These are phyloP conservation scores for Cicer chorassanicum DNA, from an alignment of 306 rosid species.

Conservation along the genomic window DNA sequence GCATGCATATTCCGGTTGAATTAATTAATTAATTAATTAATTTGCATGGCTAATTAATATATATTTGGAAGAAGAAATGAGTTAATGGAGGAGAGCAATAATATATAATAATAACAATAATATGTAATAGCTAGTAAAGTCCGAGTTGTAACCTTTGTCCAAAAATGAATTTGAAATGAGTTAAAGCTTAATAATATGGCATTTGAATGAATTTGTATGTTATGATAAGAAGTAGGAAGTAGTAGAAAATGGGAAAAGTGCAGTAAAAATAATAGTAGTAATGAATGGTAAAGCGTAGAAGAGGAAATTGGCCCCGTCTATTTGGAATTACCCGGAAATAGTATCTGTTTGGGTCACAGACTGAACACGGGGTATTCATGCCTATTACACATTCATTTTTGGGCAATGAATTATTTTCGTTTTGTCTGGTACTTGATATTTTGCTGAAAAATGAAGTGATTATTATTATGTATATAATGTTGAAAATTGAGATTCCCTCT, in stretches of 20 bases:
- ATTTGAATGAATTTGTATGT: not conserved
- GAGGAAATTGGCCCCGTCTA: conserved; percentile 35
- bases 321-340: conserved; percentile 62
- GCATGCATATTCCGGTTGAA: conserved; percentile 34
- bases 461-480: conserved; percentile 1
- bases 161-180: conserved; percentile 30
- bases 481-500: not conserved
- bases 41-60: conserved; percentile 47
- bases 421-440: conserved; percentile 59
- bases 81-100: conserved; percentile 40
- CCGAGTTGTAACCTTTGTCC: conserved; percentile 35
- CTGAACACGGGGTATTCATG: conserved; percentile 51
- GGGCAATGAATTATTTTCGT: conserved; percentile 52
- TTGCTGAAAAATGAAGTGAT: conserved; percentile 57
- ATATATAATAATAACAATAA: not conserved
- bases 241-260: not conserved
- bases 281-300: conserved; percentile 41
- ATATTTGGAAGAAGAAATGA: conserved; percentile 40
- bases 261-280: conserved; percentile 22
- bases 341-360: conserved; percentile 56
- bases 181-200: conserved; percentile 17
- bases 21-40: conserved; percentile 1
- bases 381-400: conserved; percentile 32
- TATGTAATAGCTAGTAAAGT: conserved; percentile 14
- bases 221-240: too few species aligned